These are phyloP conservation scores for Euphorbia corollata DNA, from an alignment of 441 rosid species.

Conservation along the genomic window DNA sequence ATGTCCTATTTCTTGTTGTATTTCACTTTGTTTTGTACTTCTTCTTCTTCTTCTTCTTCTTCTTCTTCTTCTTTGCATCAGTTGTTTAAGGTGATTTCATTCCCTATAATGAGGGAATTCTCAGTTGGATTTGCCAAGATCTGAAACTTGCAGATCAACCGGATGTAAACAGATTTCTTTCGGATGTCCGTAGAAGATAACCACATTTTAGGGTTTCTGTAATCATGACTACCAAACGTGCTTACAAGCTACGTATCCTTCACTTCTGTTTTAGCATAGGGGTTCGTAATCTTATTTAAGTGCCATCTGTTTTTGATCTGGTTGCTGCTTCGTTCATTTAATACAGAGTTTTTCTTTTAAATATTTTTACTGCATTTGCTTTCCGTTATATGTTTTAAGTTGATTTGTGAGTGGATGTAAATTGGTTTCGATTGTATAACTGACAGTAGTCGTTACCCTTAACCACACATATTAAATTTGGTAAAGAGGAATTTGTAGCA, in stretches of 20 bases:
- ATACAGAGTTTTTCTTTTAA: neutral
- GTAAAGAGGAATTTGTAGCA: conserved; percentile 95
- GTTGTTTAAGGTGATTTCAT: neutral
- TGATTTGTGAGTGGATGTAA: conserved; percentile 21
- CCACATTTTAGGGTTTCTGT: conserved; percentile 11
- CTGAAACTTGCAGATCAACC: conserved; percentile 13
- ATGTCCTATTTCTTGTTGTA: neutral
- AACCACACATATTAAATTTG: conserved; percentile 28
- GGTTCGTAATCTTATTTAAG: conserved; percentile 15
- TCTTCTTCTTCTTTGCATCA: neutral
- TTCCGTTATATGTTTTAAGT: neutral
- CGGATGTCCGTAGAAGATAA: conserved; percentile 15
- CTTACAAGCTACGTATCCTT: conserved; percentile 99
- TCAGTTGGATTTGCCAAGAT: conserved; percentile 15
- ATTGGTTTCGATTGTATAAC: conserved; percentile 16
- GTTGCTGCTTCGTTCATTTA: neutral
- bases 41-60: neutral
- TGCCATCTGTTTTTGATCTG: conserved; percentile 12
- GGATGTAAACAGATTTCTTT: conserved; percentile 9
- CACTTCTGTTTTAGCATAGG: neutral
- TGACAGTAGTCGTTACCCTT: conserved; percentile 37
- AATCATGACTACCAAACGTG: conserved; percentile 94
- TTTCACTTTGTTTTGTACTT: neutral
- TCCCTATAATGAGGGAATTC: conserved; percentile 15
- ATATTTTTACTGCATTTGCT: neutral